Base-by-base conservation (phyloP, 2,329 filamentous ascomycete genomes). In the Microcyclosporella mali region DNA sequence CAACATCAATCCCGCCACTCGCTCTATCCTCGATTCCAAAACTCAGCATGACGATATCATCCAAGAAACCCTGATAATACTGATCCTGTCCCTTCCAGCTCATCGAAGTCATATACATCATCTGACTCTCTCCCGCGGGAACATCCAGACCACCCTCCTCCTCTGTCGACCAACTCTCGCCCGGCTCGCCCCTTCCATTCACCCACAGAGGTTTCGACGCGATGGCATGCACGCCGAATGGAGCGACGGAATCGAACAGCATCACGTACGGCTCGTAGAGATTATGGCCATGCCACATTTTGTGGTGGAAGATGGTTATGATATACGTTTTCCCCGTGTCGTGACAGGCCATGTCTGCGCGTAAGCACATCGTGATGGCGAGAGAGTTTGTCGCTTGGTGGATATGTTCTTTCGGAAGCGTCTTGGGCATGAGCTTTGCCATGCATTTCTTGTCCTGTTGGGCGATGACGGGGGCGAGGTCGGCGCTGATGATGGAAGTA, bases 311-410 rank as follows among this genome's bases (percentile, higher is more conserved):
- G 21, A 79, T 65, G 4, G 66, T 67, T 33, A 79, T 57, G 41
- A 79, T 61, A 53, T 75, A 75, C 0, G 76, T 79, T 28, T 79
- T 79, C 3, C 66, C 63, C 34, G 62, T 61, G 0, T 66, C 56
- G 1, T 56, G 33, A 52, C 77, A 79, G 0, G 11, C 37, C 0
- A 60, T 51, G 36, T 79, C 74, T 1, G 62, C 51, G 1, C 71
- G 66, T 8, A 61, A 59, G 59, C 77, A 80, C 34, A 77, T 61
- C 2, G 75, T 79, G 19, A 80, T 59, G 1, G 68, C 59, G 0
- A 79, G 63, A 2, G 74, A 76, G 55, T 79, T 80, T 11, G 75
- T 78, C 4, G 76, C 71, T 57, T 80, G 76, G 52, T 79, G 77
- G 18, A 78, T 68, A 0, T 67, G 72, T 53, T 78, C 73, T 16